These are phyloP conservation scores for Hevea brasiliensis DNA, from an alignment of 345 rosid genomes.

Conservation along the genomic window DNA sequence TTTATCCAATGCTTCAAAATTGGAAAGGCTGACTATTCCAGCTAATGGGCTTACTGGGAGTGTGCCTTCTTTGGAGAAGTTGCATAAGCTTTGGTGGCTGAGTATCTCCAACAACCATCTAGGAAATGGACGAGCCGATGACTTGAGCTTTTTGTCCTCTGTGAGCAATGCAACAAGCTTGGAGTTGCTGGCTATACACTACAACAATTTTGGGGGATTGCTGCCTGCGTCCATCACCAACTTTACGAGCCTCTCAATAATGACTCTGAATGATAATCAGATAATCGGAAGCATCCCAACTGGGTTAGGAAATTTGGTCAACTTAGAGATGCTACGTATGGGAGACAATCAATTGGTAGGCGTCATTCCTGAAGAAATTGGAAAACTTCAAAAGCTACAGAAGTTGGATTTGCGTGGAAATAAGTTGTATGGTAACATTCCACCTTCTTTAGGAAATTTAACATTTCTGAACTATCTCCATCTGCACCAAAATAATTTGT, in stretches of 20 bases:
- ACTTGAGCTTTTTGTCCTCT: slow-evolving; percentile 12
- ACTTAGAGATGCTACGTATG: not conserved
- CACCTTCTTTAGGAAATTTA: slow-evolving; percentile 20
- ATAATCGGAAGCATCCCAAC: slow-evolving; percentile 13
- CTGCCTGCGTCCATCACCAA: slow-evolving; percentile 12
- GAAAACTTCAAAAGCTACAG: not conserved
- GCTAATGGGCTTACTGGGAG: not conserved
- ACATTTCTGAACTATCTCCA: not conserved
- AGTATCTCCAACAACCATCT: slow-evolving; percentile 15
- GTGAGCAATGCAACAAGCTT: slow-evolving; percentile 8
- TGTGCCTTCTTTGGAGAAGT: slow-evolving; percentile 15
- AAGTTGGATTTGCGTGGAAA: not conserved
- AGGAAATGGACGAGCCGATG: slow-evolving; percentile 13
- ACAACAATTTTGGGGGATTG: slow-evolving; percentile 15
- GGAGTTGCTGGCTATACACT: not conserved
- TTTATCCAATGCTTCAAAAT: slow-evolving; percentile 11
- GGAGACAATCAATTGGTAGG: not conserved
- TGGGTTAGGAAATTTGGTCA: slow-evolving; percentile 8
- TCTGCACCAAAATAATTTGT: not conserved
- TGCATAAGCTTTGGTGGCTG: slow-evolving; percentile 14
- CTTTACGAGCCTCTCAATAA: slow-evolving; percentile 1
- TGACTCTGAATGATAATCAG: not conserved
- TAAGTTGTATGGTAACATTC: slow-evolving; percentile 11
- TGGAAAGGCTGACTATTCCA: slow-evolving; percentile 15
- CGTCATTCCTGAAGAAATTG: slow-evolving; percentile 19